These are phyloP conservation scores for Zygoascus sp. DNA, from an alignment of 1,139 yeast species.

Conservation along the genomic window DNA sequence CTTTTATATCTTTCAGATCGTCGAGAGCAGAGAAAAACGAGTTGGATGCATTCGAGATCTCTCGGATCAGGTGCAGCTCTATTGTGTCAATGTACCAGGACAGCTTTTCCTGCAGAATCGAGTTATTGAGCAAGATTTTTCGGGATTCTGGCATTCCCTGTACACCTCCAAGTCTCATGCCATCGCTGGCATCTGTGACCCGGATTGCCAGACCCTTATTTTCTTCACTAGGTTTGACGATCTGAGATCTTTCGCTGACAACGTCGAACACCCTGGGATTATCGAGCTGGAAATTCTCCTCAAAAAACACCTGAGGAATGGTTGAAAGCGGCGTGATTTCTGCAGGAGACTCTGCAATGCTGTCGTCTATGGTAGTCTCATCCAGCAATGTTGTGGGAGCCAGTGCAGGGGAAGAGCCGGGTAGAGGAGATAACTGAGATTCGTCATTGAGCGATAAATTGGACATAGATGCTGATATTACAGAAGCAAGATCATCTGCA, in stretches of 20 bases:
- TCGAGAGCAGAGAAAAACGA: constrained; percentile 81
- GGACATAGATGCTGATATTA: constrained; percentile 17
- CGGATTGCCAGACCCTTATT: constrained; percentile 1
- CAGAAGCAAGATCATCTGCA: constrained; percentile 18
- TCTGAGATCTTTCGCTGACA: constrained; percentile 56
- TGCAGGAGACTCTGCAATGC: background rate
- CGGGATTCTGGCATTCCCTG: constrained; percentile 17
- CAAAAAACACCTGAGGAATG: constrained; percentile 69
- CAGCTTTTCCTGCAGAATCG: constrained; percentile 70
- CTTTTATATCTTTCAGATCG: constrained; percentile 62
- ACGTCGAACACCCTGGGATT: constrained; percentile 79
- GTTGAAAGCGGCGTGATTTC: constrained; percentile 32
- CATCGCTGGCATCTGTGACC: constrained; percentile 15
- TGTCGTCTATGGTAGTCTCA: background rate
- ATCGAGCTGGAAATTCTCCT: constrained; percentile 69
- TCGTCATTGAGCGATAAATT: constrained; percentile 12
- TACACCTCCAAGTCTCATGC: constrained; percentile 10
- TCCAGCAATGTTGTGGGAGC: too few species aligned
- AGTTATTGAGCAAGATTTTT: constrained; percentile 42
- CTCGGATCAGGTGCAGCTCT: constrained; percentile 73
- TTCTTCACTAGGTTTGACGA: constrained; percentile 23
- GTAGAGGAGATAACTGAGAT: background rate
- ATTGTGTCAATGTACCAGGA: constrained; percentile 81
- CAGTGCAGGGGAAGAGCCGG: constrained; percentile 1
- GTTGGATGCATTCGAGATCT: constrained; percentile 78